Evolutionary conservation across 108 stramenopile species (phyloP), one percentile per base, ranked within the genome.

Genomic region (Nannochloropsis salina): DNA sequence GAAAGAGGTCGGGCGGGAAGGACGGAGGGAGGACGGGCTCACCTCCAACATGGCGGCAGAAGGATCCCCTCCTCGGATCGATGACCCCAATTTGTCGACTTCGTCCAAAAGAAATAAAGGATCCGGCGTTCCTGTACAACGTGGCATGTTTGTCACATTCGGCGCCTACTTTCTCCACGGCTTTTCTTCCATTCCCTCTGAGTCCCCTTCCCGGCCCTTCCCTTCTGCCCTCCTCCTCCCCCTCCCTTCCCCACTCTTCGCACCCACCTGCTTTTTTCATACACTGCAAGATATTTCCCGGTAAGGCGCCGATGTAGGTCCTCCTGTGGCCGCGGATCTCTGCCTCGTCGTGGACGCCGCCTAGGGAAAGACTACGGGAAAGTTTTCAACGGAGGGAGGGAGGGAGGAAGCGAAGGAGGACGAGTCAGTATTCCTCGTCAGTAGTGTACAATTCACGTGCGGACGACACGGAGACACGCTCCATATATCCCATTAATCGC

Each of bases 261-360:
- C 47, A 51, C 47, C 47, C 47, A 51, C 47, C 47, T 10, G 47
- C 47, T 51, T 51, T 51, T 15, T 51, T 51, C 83, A 41, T 81
- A 9, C 80, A 81, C 84, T 45, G 44, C 40, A 84, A 18, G 47
- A 84, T 44, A n/a, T 42, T 15, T 4, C 85, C 80, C 20, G 84
- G 79, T 82, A 89, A 40, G 9, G 88, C 88, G 8, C 89, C 89
- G 43, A 89, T 84, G 88, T 89, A 89, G 10, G 89, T 89, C 21
- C 89, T 85, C 12, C 89, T 44, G 85, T 89, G 89, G 21, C 89
- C 89, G 6, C 89, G 87, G 31, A 89, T 86, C 51, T 86, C 85
- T 15, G 89, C 89, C 45, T 89, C 89, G 88, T 89, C 88, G 88
- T 47, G 83, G 41, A 89, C 89, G 44, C 89, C 89, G 61, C 89